These are phyloP conservation scores for Fonsecaea pedrosoi DNA, from an alignment of 2,329 filamentous ascomycete genomes.

Conservation along the genomic window DNA sequence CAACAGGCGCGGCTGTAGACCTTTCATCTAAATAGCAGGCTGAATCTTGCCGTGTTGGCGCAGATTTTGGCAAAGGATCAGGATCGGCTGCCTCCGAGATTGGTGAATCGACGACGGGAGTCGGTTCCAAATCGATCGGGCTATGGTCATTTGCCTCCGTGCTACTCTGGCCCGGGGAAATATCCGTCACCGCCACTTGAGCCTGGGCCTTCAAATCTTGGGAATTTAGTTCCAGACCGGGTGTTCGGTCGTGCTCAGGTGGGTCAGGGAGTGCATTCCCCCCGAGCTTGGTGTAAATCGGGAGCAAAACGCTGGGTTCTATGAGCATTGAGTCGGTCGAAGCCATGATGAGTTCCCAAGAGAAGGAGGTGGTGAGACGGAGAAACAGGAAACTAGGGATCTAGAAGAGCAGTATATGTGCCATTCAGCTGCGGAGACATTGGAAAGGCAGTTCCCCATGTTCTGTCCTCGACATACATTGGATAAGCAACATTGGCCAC, in stretches of 20 bases:
- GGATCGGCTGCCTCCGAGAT: background rate
- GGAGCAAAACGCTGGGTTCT: background rate
- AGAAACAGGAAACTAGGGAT: background rate
- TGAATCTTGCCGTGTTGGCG: background rate
- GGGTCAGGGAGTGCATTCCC: background rate
- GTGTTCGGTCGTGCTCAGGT: background rate
- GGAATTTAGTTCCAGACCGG: background rate
- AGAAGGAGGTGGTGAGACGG: background rate
- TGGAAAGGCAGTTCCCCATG: background rate
- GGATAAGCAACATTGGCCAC: background rate
- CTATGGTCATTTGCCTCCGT: background rate
- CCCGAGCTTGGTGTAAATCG: background rate
- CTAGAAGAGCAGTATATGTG: background rate
- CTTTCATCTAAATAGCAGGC: conserved; percentile 3
- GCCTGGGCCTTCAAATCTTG: conserved; percentile 1
- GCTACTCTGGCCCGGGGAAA: background rate
- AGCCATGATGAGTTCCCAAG: background rate
- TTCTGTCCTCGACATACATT: background rate
- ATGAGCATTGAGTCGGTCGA: background rate
- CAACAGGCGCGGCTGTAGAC: background rate
- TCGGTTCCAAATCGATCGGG: background rate
- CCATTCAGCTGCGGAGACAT: background rate
- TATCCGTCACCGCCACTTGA: conserved; percentile 6
- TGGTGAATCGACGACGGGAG: background rate
- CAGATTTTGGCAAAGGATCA: background rate